Conservation (phyloP, 345 rosid genomes). For the Murraya koenigii region DNA sequence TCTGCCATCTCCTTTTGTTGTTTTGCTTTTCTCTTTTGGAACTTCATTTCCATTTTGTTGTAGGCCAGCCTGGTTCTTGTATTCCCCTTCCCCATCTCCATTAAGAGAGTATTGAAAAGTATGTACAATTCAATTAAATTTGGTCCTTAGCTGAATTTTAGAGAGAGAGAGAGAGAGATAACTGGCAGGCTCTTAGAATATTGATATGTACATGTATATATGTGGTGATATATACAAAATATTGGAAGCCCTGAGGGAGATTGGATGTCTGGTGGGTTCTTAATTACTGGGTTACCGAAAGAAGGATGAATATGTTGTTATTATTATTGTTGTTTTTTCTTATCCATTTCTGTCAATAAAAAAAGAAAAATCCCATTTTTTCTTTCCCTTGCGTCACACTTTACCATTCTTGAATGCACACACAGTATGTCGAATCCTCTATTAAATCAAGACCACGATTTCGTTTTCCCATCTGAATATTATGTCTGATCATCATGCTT, state of each 20-base stretch:
- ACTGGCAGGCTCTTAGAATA: conserved; percentile 41
- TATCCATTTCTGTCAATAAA: conserved; percentile 39
- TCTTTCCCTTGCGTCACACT: background rate
- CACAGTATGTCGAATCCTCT: background rate
- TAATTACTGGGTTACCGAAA: conserved; percentile 43
- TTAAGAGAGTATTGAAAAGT: conserved; percentile 13
- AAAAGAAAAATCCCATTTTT: conserved; percentile 37
- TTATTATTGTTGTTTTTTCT: conserved; percentile 37
- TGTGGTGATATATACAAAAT: conserved; percentile 52
- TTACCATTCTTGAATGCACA: too few relatives aligned
- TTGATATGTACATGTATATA: conserved; percentile 50
- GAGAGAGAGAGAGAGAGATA: conserved; percentile 19
- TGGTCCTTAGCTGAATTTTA: conserved; percentile 24
- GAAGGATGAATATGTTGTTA: conserved; percentile 44
- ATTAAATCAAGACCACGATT: background rate
- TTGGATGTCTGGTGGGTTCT: conserved; percentile 49
- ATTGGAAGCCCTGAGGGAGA: conserved; percentile 43
- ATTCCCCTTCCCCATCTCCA: conserved; percentile 38
- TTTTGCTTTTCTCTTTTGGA: conserved; percentile 5
- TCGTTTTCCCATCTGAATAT: background rate
- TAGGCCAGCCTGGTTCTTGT: conserved; percentile 48
- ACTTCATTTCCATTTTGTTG: conserved; percentile 26
- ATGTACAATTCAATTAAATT: conserved; percentile 42
- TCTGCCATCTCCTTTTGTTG: conserved; percentile 17
- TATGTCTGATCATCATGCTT: background rate